Percentiles rank a stretch among this genome's conserved stretches.
Evolutionary conservation across 2,329 filamentous ascomycete species (phyloP).

Genomic region (Curvularia hawaiiensis): DNA sequence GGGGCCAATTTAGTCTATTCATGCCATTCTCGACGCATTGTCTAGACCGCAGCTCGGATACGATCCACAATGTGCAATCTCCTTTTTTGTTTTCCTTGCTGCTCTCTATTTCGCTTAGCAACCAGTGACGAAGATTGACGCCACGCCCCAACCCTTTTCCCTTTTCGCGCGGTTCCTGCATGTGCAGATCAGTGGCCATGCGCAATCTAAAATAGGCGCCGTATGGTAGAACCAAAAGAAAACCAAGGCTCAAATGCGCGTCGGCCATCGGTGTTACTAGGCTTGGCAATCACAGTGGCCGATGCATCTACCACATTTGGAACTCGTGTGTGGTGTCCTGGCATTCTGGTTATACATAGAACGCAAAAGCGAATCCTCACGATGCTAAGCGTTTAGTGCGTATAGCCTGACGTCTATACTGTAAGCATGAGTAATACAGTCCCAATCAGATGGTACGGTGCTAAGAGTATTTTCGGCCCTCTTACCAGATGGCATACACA

Average conservation of each 20-base stretch:
- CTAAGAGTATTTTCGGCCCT: not conserved
- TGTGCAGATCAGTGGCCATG: slow-evolving; percentile 6
- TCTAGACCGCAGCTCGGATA: slow-evolving; percentile 3
- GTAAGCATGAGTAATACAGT: not conserved
- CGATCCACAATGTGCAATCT: slow-evolving; percentile 22
- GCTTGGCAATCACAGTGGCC: not conserved
- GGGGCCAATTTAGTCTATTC: slow-evolving; percentile 1
- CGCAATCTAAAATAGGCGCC: not conserved
- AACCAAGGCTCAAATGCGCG: not conserved
- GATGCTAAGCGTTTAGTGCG: not conserved
- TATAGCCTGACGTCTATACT: not conserved
- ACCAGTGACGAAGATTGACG: slow-evolving; percentile 16
- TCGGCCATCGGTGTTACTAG: not conserved
- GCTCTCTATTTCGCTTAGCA: slow-evolving; percentile 26
- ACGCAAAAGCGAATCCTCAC: not conserved
- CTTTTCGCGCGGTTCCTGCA: slow-evolving; percentile 11
- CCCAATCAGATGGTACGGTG: not conserved
- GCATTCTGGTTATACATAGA: not conserved
- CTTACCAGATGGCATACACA: not conserved
- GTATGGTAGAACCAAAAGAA: not conserved
- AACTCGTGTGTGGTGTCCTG: not conserved
- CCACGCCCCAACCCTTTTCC: slow-evolving; percentile 16
- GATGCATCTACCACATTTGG: not conserved
- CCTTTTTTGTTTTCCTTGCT: slow-evolving; percentile 15
- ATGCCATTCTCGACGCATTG: slow-evolving; percentile 3